Conservation (phyloP, 2,329 filamentous ascomycete genomes). For the Microdochium bolleyi region DNA sequence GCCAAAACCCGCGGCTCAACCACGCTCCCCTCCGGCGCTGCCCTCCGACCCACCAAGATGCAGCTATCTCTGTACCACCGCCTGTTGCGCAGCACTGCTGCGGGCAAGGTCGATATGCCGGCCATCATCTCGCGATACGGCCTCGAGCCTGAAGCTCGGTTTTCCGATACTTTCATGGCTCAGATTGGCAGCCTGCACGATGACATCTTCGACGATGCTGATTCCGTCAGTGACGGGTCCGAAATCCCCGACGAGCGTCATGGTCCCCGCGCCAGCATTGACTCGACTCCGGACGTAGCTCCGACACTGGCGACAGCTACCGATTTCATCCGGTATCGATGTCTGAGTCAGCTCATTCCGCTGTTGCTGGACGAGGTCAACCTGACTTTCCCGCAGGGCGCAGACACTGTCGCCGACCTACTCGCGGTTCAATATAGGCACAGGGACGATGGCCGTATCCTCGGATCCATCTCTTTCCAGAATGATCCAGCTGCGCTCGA, state of each 20-base stretch:
- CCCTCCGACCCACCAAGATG: constrained; percentile 68
- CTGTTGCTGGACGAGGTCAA: constrained; percentile 38
- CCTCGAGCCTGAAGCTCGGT: constrained; percentile 54
- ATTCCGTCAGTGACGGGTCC: constrained; percentile 14
- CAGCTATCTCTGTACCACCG: constrained; percentile 88
- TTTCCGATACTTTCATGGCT: constrained; percentile 73
- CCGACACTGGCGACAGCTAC: constrained; percentile 11
- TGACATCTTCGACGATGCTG: constrained; percentile 48
- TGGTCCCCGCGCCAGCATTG: neutral
- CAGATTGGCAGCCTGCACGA: constrained; percentile 65
- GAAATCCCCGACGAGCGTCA: constrained; percentile 10
- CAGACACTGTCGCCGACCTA: constrained; percentile 37
- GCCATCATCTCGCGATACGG: constrained; percentile 64
- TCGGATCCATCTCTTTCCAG: constrained; percentile 52
- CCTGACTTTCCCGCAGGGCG: constrained; percentile 44
- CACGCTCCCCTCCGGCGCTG: constrained; percentile 56
- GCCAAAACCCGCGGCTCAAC: constrained; percentile 72
- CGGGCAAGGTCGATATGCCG: constrained; percentile 61
- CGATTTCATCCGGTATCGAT: constrained; percentile 37
- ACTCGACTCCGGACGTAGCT: constrained; percentile 2
- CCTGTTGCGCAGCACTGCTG: constrained; percentile 69
- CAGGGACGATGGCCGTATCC: constrained; percentile 40
- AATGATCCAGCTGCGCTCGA: constrained; percentile 59
- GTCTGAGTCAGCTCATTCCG: constrained; percentile 35
- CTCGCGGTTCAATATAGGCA: constrained; percentile 47